phyloP scores from a whole-genome alignment of 73 alveolate genomes.

The Paramecium sexaurelia region DNA sequence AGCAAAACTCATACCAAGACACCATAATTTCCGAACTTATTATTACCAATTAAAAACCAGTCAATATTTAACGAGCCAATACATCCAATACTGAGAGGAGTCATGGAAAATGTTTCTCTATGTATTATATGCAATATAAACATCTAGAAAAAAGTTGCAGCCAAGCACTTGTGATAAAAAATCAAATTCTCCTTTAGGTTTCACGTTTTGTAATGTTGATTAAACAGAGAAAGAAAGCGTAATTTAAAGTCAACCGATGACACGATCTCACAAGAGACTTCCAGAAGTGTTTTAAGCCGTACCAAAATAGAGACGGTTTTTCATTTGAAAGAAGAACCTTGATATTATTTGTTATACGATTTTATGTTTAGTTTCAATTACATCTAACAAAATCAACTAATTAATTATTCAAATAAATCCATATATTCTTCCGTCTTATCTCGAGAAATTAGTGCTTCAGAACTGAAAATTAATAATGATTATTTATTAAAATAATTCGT shows the following conservation, averaged over 20 bases:
- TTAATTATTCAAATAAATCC: not conserved
- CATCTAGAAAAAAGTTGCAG: not conserved
- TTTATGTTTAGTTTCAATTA: not conserved
- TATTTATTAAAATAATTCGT: not conserved
- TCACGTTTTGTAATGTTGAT: not conserved
- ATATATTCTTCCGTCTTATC: not conserved
- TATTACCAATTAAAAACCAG: not conserved
- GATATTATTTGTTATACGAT: not conserved
- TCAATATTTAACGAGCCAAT: not conserved
- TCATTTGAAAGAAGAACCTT: not conserved
- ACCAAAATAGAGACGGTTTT: slow-evolving; percentile 22
- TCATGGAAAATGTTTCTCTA: not conserved
- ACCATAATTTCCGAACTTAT: not conserved
- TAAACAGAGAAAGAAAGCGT: not conserved
- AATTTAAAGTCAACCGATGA: not conserved
- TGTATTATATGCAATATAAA: not conserved
- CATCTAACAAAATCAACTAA: not conserved
- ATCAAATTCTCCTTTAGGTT: not conserved
- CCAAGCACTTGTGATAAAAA: not conserved
- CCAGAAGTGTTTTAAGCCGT: not conserved
- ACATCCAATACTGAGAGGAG: not conserved
- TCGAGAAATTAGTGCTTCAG: not conserved
- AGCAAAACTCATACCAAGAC: not conserved
- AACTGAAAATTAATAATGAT: not conserved
- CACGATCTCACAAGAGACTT: not conserved